A percentile compares a stretch with the other conserved stretches of the same genome.
Conservation (phyloP, 169 alveolate genomes). For the Ichthyophthirius multifiliis region DNA sequence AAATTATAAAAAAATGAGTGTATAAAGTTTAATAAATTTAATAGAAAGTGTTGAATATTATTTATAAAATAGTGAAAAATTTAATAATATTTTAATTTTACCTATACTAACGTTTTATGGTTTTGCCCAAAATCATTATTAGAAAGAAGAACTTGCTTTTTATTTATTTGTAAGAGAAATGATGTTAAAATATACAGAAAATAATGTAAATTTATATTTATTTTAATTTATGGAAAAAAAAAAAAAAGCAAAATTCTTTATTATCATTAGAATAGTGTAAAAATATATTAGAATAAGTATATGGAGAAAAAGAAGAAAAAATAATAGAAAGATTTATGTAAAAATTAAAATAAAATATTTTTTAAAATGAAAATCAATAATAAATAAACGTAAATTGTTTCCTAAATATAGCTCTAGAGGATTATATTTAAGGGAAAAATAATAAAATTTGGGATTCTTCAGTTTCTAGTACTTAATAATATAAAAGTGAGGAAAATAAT, state of each 20-base stretch:
- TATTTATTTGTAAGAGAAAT: slow-evolving; percentile 3
- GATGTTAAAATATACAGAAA: background rate
- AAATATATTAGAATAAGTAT: background rate
- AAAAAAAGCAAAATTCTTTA: background rate
- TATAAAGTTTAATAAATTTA: background rate
- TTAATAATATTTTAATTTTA: background rate
- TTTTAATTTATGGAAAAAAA: background rate
- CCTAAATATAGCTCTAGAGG: background rate
- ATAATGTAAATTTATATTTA: background rate
- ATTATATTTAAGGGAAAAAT: slow-evolving; percentile 1
- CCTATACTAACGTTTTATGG: background rate
- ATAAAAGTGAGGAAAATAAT: background rate
- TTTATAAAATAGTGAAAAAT: background rate
- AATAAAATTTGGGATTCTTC: background rate
- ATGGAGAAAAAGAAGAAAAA: background rate
- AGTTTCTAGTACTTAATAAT: background rate
- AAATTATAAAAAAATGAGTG: background rate
- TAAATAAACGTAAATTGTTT: background rate
- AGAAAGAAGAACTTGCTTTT: background rate
- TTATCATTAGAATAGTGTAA: background rate
- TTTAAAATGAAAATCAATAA: background rate
- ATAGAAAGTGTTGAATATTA: background rate
- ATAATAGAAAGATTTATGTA: slow-evolving; percentile 2
- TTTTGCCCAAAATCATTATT: background rate
- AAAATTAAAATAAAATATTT: background rate